Evolutionary conservation across 1,284 basidiomycete genomes (phyloP).

Genomic region (Tilletia setariae): DNA sequence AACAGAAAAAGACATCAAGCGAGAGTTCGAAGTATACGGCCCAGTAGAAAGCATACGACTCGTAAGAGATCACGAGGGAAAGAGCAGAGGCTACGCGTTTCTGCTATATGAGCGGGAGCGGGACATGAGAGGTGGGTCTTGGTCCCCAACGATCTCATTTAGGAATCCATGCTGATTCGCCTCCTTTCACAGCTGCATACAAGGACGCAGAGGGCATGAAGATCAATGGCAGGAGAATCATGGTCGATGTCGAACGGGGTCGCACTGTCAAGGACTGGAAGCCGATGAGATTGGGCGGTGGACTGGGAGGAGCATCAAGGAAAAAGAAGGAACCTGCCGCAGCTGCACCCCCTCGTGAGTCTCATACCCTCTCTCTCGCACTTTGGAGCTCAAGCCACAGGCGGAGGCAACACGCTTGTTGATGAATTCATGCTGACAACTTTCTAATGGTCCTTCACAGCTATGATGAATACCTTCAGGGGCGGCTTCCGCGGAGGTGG

Average conservation of each 20-base stretch:
- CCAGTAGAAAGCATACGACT: conserved; percentile 87
- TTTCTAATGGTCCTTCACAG: conserved; percentile 34
- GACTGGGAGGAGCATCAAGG: conserved; percentile 78
- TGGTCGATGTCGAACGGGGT: conserved; percentile 97
- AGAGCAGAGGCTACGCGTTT: conserved; percentile 90
- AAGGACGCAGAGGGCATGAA: conserved; percentile 98
- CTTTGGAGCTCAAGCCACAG: neutral
- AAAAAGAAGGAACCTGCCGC: conserved; percentile 39
- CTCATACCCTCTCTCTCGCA: neutral
- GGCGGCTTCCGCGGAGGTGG: conserved; percentile 54
- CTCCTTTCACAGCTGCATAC: conserved; percentile 74
- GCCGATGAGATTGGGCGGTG: conserved; percentile 87
- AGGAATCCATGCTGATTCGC: neutral
- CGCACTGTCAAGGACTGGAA: conserved; percentile 98
- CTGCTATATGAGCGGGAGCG: conserved; percentile 95
- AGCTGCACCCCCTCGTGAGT: neutral
- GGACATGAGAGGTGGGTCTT: conserved; percentile 67
- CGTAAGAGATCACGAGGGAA: conserved; percentile 75
- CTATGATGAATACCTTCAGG: conserved; percentile 54
- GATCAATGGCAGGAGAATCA: conserved; percentile 87
- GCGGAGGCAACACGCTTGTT: neutral
- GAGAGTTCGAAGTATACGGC: conserved; percentile 93
- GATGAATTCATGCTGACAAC: neutral
- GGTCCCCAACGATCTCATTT: conserved; percentile 4
- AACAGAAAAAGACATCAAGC: conserved; percentile 82